These are phyloP conservation scores for Neonectria neomacrospora DNA, from an alignment of 2,329 filamentous ascomycete genomes.

Conservation along the genomic window DNA sequence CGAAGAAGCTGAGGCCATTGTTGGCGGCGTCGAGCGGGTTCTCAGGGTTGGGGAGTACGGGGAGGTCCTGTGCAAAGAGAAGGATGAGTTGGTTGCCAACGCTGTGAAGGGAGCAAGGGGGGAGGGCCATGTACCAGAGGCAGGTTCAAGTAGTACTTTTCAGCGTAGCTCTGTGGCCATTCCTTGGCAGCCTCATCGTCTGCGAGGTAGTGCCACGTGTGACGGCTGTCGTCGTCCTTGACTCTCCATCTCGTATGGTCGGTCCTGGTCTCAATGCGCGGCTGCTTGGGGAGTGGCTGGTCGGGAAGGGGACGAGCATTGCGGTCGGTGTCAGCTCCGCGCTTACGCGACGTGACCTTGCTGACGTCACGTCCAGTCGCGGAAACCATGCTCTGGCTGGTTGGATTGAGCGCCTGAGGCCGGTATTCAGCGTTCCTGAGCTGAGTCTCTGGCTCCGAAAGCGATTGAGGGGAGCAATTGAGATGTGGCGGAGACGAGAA, in stretches of 20 bases:
- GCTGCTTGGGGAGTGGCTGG: constrained; percentile 55
- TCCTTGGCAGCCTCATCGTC: constrained; percentile 74
- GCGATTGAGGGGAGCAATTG: constrained; percentile 20
- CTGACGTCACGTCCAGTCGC: constrained; percentile 46
- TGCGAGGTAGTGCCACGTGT: constrained; percentile 93
- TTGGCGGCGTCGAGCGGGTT: constrained; percentile 80
- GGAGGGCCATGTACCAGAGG: constrained; percentile 68
- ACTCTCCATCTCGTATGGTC: constrained; percentile 88
- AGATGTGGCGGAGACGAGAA: background rate
- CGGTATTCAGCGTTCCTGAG: background rate
- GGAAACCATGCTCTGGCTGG: constrained; percentile 41
- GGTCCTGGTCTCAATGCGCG: constrained; percentile 68
- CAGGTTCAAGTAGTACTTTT: constrained; percentile 87
- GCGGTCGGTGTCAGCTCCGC: constrained; percentile 52
- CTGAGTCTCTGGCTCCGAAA: background rate
- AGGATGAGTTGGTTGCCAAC: constrained; percentile 3
- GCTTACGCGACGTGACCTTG: constrained; percentile 55
- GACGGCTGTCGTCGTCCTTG: constrained; percentile 81
- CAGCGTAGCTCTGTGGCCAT: constrained; percentile 90
- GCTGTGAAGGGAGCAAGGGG: background rate
- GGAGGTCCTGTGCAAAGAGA: constrained; percentile 69
- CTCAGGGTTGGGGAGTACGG: constrained; percentile 74
- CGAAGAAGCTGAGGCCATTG: constrained; percentile 90
- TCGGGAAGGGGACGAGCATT: constrained; percentile 36
- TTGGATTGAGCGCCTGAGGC: background rate